phyloP scores from a whole-genome alignment of 768 basidiomycete species.

The Naganishia friedmannii region DNA sequence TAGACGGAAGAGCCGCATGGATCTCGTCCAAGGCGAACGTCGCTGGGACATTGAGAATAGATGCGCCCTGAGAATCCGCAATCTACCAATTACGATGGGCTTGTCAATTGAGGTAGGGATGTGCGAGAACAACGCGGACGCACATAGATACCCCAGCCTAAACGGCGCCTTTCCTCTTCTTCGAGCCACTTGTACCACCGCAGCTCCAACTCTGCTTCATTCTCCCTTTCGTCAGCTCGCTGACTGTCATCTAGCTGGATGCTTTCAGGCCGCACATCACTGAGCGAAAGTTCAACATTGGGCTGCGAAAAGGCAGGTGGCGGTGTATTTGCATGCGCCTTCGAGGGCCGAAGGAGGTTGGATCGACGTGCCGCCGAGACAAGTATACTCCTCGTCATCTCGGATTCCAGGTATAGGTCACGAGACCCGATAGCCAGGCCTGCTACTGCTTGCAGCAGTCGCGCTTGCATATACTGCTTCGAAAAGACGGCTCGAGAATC shows the following conservation, averaged over 20 bases:
- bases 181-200: conserved; percentile 38
- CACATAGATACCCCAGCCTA: conserved; percentile 47
- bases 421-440: conserved; percentile 43
- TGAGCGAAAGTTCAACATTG: background rate
- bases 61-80: conserved; percentile 38
- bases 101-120: background rate
- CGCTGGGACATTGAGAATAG: conserved; percentile 35
- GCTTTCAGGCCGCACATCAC: background rate
- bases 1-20: conserved; percentile 36
- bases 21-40: conserved; percentile 39
- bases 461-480: conserved; percentile 36
- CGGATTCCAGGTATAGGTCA: conserved; percentile 44
- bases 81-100: conserved; percentile 29
- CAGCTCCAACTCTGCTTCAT: conserved; percentile 18
- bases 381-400: conserved; percentile 42
- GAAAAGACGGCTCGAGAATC: conserved; percentile 46
- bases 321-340: conserved; percentile 32
- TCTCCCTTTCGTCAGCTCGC: background rate
- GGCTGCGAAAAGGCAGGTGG: background rate
- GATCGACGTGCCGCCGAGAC: conserved; percentile 39
- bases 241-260: background rate
- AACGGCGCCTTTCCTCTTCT: conserved; percentile 39
- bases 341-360: conserved; percentile 37
- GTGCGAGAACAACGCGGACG: conserved; percentile 16
- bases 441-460: conserved; percentile 37